A percentile compares a stretch with the other conserved stretches of the same genome.
phyloP scores from a whole-genome alignment of 257 asterid genomes.

The Phtheirospermum japonicum region DNA sequence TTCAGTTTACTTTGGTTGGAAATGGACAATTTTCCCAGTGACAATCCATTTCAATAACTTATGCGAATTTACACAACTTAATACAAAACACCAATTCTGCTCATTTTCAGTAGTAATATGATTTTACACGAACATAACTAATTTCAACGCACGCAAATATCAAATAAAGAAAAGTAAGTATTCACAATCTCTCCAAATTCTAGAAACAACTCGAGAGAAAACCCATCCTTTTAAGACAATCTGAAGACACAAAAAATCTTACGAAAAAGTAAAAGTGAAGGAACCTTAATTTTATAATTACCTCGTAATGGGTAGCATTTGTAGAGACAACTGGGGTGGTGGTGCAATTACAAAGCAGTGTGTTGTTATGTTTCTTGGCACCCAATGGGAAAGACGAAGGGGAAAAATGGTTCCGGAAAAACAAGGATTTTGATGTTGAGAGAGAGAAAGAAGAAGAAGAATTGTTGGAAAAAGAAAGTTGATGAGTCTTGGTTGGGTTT shows the following conservation, averaged over 20 bases:
- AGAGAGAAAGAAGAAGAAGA: slow-evolving; percentile 8
- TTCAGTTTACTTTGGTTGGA: not conserved
- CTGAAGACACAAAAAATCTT: not conserved
- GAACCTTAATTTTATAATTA: slow-evolving; percentile 6
- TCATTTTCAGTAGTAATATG: too few relatives aligned
- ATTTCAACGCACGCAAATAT: not conserved
- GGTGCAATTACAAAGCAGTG: slow-evolving; percentile 35
- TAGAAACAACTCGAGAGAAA: too few relatives aligned
- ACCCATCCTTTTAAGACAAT: too few relatives aligned
- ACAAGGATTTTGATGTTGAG: slow-evolving; percentile 28
- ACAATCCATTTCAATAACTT: too few relatives aligned
- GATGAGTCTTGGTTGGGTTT: slow-evolving; percentile 29
- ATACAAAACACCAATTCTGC: too few relatives aligned
- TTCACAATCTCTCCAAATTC: too few relatives aligned
- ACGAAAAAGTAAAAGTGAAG: not conserved
- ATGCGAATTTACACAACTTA: too few relatives aligned
- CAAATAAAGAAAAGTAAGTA: not conserved
- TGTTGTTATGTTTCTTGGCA: slow-evolving; percentile 33
- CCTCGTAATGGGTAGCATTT: slow-evolving; percentile 73
- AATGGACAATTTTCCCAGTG: not conserved
- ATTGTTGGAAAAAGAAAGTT: slow-evolving; percentile 5
- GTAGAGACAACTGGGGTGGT: slow-evolving; percentile 53
- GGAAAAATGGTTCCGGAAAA: slow-evolving; percentile 22
- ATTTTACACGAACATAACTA: too few relatives aligned
- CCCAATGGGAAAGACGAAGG: slow-evolving; percentile 27